Percentiles rank a stretch among this genome's conserved stretches.
phyloP scores from a whole-genome alignment of 2,329 filamentous ascomycete species.

The Scorias spongiosa region DNA sequence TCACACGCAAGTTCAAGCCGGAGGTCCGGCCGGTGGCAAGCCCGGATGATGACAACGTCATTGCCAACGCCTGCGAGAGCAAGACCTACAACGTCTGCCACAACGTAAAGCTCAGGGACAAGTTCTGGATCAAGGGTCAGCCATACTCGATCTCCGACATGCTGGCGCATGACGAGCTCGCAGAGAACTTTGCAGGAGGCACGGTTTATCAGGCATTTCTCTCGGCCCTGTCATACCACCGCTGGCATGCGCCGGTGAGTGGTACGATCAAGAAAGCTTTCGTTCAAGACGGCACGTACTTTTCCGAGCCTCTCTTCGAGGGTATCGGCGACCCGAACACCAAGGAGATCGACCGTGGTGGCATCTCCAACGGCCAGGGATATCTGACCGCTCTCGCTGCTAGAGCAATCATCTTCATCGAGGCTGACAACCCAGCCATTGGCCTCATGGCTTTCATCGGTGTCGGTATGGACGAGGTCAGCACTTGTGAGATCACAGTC shows the following conservation, averaged over 20 bases:
- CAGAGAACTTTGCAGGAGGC: slow-evolving; percentile 43
- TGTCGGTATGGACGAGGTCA: slow-evolving; percentile 65
- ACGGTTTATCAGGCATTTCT: slow-evolving; percentile 60
- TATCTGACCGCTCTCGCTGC: slow-evolving; percentile 56
- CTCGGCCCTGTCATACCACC: slow-evolving; percentile 51
- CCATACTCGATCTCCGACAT: slow-evolving; percentile 40
- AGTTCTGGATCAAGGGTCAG: slow-evolving; percentile 55
- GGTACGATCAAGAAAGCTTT: slow-evolving; percentile 45
- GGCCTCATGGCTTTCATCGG: slow-evolving; percentile 56
- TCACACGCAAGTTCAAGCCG: slow-evolving; percentile 43
- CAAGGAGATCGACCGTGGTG: slow-evolving; percentile 26
- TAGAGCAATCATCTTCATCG: slow-evolving; percentile 52
- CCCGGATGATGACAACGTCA: slow-evolving; percentile 38
- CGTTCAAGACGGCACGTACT: slow-evolving; percentile 51
- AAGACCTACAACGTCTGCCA: slow-evolving; percentile 38
- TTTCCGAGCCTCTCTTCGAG: slow-evolving; percentile 43
- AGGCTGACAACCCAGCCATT: slow-evolving; percentile 51
- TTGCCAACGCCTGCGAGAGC: slow-evolving; percentile 52
- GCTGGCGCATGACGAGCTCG: slow-evolving; percentile 39
- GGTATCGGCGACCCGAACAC: slow-evolving; percentile 22
- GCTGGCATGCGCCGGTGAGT: slow-evolving; percentile 55
- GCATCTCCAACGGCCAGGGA: slow-evolving; percentile 38
- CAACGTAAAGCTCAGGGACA: slow-evolving; percentile 40
- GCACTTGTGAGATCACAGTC: slow-evolving; percentile 54
- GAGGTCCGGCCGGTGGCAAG: slow-evolving; percentile 43